phyloP scores from a whole-genome alignment of 1,139 yeast genomes.

The Sugiyamaella paludigena region DNA sequence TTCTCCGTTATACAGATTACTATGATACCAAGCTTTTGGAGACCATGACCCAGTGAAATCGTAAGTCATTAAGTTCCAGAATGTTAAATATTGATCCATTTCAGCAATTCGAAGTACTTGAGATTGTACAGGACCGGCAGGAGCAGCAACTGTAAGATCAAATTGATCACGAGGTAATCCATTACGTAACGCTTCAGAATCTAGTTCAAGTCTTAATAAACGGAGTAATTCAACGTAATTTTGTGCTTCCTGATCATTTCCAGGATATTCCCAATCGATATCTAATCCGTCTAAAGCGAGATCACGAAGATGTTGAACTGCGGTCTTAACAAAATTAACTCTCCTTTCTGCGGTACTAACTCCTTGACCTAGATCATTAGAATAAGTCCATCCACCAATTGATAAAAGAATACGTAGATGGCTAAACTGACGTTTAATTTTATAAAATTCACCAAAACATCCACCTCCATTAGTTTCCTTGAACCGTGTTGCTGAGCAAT shows the following conservation, averaged over 20 bases:
- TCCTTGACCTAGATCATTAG: conserved; percentile 50
- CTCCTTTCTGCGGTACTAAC: conserved; percentile 42
- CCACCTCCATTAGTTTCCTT: conserved; percentile 41
- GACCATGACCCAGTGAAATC: conserved; percentile 87
- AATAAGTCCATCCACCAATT: conserved; percentile 86
- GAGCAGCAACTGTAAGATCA: conserved; percentile 69
- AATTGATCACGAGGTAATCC: conserved; percentile 38
- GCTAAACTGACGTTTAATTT: conserved; percentile 49
- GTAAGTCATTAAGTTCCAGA: conserved; percentile 90
- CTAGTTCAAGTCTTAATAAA: conserved; percentile 45
- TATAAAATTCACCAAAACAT: conserved; percentile 54
- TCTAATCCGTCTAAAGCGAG: conserved; percentile 88
- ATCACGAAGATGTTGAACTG: conserved; percentile 47
- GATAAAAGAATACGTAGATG: conserved; percentile 64
- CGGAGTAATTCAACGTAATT: conserved; percentile 48
- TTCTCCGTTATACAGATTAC: conserved; percentile 59
- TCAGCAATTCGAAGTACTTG: conserved; percentile 44
- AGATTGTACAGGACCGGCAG: conserved; percentile 57
- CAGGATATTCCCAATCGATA: conserved; percentile 93
- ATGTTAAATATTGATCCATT: conserved; percentile 58
- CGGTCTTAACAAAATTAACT: conserved; percentile 49
- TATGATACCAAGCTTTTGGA: conserved; percentile 56
- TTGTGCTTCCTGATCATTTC: conserved; percentile 45
- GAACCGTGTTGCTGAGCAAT: conserved; percentile 20
- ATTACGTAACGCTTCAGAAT: conserved; percentile 37